Evolutionary conservation across 805 yeast species (phyloP), one percentile per base, ranked within the genome.

Genomic region (Candida ortonii): DNA sequence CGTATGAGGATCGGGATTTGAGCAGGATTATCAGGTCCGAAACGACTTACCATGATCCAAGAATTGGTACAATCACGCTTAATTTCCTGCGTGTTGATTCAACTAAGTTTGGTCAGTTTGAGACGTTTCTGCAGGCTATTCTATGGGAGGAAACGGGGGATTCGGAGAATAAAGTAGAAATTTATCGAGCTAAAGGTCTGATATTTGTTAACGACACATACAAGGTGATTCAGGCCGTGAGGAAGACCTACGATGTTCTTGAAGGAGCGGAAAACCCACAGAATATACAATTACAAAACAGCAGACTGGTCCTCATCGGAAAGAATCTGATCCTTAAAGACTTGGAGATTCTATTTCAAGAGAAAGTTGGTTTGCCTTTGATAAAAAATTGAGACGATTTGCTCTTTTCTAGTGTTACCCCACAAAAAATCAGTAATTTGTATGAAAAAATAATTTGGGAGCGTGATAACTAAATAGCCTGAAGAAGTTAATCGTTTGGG

Each of bases 241-340:
- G 97, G 40, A 93, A 88, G 36, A 87, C 95, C 0, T 93, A 87
- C 59, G 98, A 93, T 43, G 66, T 86, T 3, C 68, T 80, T 4
- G 78, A 73, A 4, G 62, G 59, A 1, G 16, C n/a, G 3, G 46
- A 45, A 10, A 33, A 42, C 9, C 16, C 38, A 1, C 33, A 33
- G 6, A 48, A 46, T 1, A 16, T 52, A 15, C 33, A 36, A 11
- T 20, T 57, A 16, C 20, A 31, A 7, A 29, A 25, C 7, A 34
- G 49, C 15, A 36, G 59, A 36, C 34, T 60, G 13, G 64, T 61
- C 12, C 25, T 61, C n/a, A 61, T 61, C 14, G 65, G 65, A 2
- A 59, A 55, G 30, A 30, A 46, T 20, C 29, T 58, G 16, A 42
- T 40, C 12, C 9, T 20, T 6, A 43, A 34, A 1, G 10, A 15